These are phyloP conservation scores for Saussurea involucrata DNA, from an alignment of 129 eudicot genomes.

Conservation along the genomic window DNA sequence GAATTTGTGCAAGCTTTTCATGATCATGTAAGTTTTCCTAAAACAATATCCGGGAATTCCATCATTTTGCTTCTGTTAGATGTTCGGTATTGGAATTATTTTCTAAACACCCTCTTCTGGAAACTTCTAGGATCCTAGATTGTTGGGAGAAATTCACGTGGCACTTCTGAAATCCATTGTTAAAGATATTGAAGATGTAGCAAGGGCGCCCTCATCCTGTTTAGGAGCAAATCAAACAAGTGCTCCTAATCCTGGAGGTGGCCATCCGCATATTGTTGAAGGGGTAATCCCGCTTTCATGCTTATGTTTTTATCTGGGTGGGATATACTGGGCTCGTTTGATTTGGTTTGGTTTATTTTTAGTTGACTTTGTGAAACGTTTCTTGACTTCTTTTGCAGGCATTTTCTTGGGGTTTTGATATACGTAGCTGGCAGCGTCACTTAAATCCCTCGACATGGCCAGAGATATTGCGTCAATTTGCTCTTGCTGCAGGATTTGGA, in stretches of 20 bases:
- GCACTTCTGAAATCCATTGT: constrained; percentile 66
- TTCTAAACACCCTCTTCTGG: background rate
- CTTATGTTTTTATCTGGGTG: background rate
- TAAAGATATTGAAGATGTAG: constrained; percentile 94
- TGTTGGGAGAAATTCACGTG: constrained; percentile 84
- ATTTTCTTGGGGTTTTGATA: constrained; percentile 90
- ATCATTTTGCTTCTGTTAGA: background rate
- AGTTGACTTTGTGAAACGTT: background rate
- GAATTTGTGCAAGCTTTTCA: constrained; percentile 91
- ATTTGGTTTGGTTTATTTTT: background rate
- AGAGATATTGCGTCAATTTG: constrained; percentile 80
- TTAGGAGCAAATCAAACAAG: constrained; percentile 58
- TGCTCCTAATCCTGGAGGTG: constrained; percentile 71
- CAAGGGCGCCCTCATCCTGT: constrained; percentile 66
- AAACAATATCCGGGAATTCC: constrained; percentile 3
- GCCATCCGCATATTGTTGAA: constrained; percentile 86
- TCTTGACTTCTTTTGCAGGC: constrained; percentile 49
- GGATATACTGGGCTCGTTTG: background rate
- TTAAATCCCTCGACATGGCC: constrained; percentile 89
- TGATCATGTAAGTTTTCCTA: constrained; percentile 60
- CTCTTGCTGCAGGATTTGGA: constrained; percentile 81
- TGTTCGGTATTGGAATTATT: constrained; percentile 1
- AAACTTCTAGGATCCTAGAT: constrained; percentile 63
- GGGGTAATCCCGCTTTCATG: constrained; percentile 53
- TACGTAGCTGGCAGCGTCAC: constrained; percentile 78